A percentile compares a stretch with the other conserved stretches of the same genome.
These are phyloP conservation scores for Ammopiptanthus mongolicus DNA, from an alignment of 306 rosid genomes.

Conservation along the genomic window DNA sequence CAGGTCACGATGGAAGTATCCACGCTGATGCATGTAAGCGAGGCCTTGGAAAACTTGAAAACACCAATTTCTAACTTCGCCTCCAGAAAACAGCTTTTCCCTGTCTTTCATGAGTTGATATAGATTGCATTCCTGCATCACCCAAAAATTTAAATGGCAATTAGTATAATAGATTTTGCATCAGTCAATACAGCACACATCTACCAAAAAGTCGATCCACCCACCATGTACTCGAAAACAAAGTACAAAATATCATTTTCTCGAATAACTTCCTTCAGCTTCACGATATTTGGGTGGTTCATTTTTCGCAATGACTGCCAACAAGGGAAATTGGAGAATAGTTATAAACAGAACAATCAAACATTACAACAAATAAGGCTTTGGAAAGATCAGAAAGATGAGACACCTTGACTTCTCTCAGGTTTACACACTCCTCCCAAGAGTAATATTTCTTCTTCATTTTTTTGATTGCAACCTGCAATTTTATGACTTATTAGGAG, in stretches of 20 bases:
- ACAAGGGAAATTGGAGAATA: background rate
- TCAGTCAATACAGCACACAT: background rate
- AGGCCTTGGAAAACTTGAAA: conserved; percentile 99
- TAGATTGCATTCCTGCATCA: conserved; percentile 73
- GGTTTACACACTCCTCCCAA: conserved; percentile 95
- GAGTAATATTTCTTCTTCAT: conserved; percentile 96
- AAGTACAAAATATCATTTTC: conserved; percentile 84
- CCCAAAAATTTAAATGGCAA: conserved; percentile 8
- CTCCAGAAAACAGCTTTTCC: conserved; percentile 75
- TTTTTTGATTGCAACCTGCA: conserved; percentile 92
- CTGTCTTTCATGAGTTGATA: conserved; percentile 94
- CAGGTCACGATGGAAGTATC: conserved; percentile 97
- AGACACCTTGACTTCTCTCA: conserved; percentile 92
- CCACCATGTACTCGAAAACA: conserved; percentile 94
- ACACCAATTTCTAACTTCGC: conserved; percentile 87
- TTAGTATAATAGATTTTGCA: conserved; percentile 5
- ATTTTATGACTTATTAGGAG: background rate
- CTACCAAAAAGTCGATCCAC: conserved; percentile 16
- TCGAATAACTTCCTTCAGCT: conserved; percentile 92
- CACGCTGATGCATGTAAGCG: conserved; percentile 96
- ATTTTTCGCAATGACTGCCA: conserved; percentile 75
- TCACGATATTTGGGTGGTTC: conserved; percentile 94
- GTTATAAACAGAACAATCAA: background rate
- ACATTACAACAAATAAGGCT: background rate
- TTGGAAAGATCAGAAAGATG: background rate